Base-by-base conservation (phyloP, 2,329 filamentous ascomycete genomes). In the Claviceps sp. region DNA sequence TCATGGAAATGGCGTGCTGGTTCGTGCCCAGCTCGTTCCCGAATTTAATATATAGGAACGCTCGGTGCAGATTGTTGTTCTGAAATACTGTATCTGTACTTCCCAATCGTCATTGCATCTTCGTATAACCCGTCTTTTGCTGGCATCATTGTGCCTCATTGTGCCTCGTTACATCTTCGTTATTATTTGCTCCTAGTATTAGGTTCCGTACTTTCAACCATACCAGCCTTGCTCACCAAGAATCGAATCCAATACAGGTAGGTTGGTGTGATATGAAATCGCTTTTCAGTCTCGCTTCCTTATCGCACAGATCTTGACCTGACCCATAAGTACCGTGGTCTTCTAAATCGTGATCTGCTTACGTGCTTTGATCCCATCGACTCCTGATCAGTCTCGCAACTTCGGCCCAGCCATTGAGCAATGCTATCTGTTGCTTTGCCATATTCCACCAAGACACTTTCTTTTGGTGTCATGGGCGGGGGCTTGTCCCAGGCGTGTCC, bases 401-500 rank as follows among this genome's bases (percentile, higher is more conserved):
- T 60, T 30, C 62, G 62, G n/a, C 67, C 66, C 1, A 70, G 58
- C 72, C 72, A 75, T 11, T 61, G 58, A 45, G 67, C 67, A 18
- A 75, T 67, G 9, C 64, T 62, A 34, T 67, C 61, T 1, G 71
- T 66, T 3, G 73, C 70, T 47, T 69, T 67, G n/a, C 62, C 62
- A 51, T 76, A 76, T 56, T 76, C 73, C n/a, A 67, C 58, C n/a
- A 54, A 56, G 14, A 73, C 72, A 37, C 66, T 72, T 20, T 67
- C 64, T 50, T 75, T 74, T 8, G 70, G 70, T 1, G 65, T 56
- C 56, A 74, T 61, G 3, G 72, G 71, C 2, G 67, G 65, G 1
- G 72, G 72, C 44, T 73, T 73, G 55, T 76, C 72, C 73, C 73
- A 76, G 1, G 65, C 73, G 53, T 76, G 73, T 52, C 69, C 69